Percentiles rank a stretch among this genome's conserved stretches.
Evolutionary conservation across 176 grass and related monocot genomes (phyloP).

Genomic region (Olyra latifolia): DNA sequence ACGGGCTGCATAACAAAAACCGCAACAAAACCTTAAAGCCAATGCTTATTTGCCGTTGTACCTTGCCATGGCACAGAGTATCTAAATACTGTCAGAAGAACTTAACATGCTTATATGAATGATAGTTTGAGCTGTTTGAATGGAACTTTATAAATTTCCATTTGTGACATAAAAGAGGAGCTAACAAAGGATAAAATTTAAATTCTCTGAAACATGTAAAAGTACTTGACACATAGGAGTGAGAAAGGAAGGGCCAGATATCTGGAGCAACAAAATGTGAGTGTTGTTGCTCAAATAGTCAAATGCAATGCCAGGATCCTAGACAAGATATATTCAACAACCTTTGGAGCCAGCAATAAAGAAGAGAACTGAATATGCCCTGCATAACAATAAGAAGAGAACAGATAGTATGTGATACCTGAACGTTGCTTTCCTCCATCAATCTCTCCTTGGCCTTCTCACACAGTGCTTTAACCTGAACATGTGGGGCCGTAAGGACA

Average conservation of each 20-base stretch:
- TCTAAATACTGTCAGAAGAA: background rate
- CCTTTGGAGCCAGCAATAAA: background rate
- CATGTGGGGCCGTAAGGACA: background rate
- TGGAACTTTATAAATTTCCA: background rate
- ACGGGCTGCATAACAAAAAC: slow-evolving; percentile 63
- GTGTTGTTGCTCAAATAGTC: background rate
- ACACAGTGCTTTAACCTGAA: slow-evolving; percentile 83
- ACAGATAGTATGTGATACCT: slow-evolving; percentile 47
- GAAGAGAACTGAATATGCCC: slow-evolving; percentile 10
- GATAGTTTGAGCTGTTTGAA: background rate
- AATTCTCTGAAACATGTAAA: background rate
- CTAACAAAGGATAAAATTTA: background rate
- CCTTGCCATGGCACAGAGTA: background rate
- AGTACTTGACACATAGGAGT: background rate
- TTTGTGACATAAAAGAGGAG: background rate
- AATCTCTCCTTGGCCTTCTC: slow-evolving; percentile 97
- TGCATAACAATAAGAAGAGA: background rate
- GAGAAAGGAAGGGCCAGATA: background rate
- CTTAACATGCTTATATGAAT: background rate
- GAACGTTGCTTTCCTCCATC: slow-evolving; percentile 97
- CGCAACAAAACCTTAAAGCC: slow-evolving; percentile 1
- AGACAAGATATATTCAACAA: slow-evolving; percentile 6
- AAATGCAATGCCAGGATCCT: background rate
- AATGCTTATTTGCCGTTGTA: background rate
- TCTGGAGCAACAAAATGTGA: background rate